Evolutionary conservation across 331 rosid genomes (phyloP).

Genomic region (Pyrus hybrid): DNA sequence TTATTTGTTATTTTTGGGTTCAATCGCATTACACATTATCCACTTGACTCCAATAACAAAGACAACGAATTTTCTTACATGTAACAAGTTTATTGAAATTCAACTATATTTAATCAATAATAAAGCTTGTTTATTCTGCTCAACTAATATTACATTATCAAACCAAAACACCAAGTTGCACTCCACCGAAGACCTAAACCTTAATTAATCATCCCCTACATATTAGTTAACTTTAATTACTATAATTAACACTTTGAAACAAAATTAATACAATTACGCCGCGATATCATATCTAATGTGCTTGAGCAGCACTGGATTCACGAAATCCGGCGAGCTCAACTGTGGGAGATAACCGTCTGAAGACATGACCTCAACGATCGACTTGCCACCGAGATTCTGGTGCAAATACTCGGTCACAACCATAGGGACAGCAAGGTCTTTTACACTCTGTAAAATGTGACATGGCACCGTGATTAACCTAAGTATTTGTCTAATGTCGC

Average conservation of each 20-base stretch:
- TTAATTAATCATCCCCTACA: not conserved
- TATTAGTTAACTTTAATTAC: not conserved
- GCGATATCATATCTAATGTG: constrained; percentile 56
- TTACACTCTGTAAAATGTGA: constrained; percentile 65
- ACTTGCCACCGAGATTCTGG: constrained; percentile 40
- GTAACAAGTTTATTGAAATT: too few relatives aligned
- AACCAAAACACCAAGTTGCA: too few relatives aligned
- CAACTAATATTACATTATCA: too few relatives aligned
- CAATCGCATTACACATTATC: too few relatives aligned
- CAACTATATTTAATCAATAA: too few relatives aligned
- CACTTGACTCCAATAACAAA: too few relatives aligned
- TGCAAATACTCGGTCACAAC: constrained; percentile 65
- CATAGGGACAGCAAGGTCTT: constrained; percentile 79
- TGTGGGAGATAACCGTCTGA: constrained; percentile 79
- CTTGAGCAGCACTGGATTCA: constrained; percentile 55
- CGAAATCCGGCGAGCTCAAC: constrained; percentile 66
- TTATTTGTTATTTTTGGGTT: not conserved
- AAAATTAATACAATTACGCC: not conserved
- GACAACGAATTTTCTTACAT: too few relatives aligned
- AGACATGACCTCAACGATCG: constrained; percentile 68
- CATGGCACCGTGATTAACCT: constrained; percentile 51
- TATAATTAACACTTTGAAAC: too few relatives aligned
- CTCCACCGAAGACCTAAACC: too few relatives aligned
- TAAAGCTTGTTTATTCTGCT: too few relatives aligned
- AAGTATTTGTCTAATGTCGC: constrained; percentile 63